Percentiles rank a stretch among this genome's conserved stretches.
These are phyloP conservation scores for Acacia confusa DNA, from an alignment of 306 rosid species.

Conservation along the genomic window DNA sequence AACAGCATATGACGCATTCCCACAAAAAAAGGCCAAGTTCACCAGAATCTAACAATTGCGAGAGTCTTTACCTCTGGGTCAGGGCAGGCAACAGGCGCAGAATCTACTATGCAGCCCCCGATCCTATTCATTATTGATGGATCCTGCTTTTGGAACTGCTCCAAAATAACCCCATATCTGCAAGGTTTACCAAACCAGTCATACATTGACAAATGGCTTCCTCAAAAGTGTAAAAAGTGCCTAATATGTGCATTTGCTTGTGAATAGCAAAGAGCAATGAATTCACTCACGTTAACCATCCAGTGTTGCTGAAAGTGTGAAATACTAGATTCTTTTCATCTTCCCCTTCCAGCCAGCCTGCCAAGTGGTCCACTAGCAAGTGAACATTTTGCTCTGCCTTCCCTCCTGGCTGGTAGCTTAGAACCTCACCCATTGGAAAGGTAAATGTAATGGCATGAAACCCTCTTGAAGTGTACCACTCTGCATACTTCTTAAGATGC, in stretches of 20 bases:
- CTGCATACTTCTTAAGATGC: constrained; percentile 84
- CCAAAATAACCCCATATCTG: constrained; percentile 88
- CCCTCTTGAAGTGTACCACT: constrained; percentile 91
- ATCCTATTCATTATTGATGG: constrained; percentile 63
- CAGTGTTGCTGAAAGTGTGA: constrained; percentile 98
- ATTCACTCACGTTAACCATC: constrained; percentile 86
- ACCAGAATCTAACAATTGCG: constrained; percentile 7
- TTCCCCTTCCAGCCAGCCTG: constrained; percentile 94
- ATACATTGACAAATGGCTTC: constrained; percentile 21
- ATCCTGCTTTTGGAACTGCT: constrained; percentile 67
- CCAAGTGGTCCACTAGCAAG: constrained; percentile 78
- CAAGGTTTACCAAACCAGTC: constrained; percentile 24
- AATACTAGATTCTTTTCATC: constrained; percentile 77
- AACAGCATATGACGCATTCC: constrained; percentile 11
- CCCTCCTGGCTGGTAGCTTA: constrained; percentile 77
- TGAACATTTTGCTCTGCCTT: constrained; percentile 77
- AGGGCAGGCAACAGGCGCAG: constrained; percentile 94
- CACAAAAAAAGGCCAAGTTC: constrained; percentile 5
- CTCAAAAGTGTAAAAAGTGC: not conserved
- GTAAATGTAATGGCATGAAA: constrained; percentile 89
- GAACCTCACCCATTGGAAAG: constrained; percentile 84
- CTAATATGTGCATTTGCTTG: not conserved
- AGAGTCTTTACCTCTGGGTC: constrained; percentile 71
- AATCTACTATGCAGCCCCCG: constrained; percentile 91
- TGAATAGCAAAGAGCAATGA: not conserved